These are phyloP conservation scores for Ogataea glucozyma DNA, from an alignment of 805 yeast species.

Conservation along the genomic window DNA sequence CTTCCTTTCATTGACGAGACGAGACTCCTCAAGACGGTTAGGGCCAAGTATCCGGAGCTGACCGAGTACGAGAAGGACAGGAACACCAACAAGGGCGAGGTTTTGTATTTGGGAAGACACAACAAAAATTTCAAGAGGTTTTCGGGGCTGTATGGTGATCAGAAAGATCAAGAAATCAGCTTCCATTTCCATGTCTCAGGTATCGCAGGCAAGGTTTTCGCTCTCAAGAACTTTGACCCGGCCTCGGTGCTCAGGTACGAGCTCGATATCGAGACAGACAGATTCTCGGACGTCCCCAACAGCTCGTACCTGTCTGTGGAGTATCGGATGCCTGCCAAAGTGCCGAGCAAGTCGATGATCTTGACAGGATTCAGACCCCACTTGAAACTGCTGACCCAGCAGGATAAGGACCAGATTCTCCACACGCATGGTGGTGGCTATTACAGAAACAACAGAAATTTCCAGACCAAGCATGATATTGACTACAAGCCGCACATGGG, in stretches of 20 bases:
- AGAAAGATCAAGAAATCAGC: constrained; percentile 27
- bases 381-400: constrained; percentile 57
- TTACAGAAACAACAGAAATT: constrained; percentile 31
- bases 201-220: constrained; percentile 55
- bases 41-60: constrained; percentile 59
- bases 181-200: constrained; percentile 56
- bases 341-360: constrained; percentile 76
- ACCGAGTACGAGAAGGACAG: constrained; percentile 68
- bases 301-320: constrained; percentile 42
- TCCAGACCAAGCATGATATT: constrained; percentile 26
- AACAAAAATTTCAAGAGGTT: constrained; percentile 52
- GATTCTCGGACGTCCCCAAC: constrained; percentile 46
- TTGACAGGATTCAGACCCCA: constrained; percentile 76
- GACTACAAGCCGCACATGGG: constrained; percentile 49
- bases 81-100: constrained; percentile 70
- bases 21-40: constrained; percentile 68
- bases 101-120: constrained; percentile 63
- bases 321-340: constrained; percentile 62
- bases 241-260: constrained; percentile 44
- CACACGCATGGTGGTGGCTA: constrained; percentile 46
- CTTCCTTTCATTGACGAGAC: constrained; percentile 87
- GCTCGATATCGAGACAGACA: constrained; percentile 33
- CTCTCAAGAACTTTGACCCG: constrained; percentile 39
- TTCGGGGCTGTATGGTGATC: constrained; percentile 43
- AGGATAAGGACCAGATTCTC: constrained; percentile 64